Evolutionary conservation across 2,329 filamentous ascomycete species (phyloP).

Genomic region (Colletotrichum cordylinicola): DNA sequence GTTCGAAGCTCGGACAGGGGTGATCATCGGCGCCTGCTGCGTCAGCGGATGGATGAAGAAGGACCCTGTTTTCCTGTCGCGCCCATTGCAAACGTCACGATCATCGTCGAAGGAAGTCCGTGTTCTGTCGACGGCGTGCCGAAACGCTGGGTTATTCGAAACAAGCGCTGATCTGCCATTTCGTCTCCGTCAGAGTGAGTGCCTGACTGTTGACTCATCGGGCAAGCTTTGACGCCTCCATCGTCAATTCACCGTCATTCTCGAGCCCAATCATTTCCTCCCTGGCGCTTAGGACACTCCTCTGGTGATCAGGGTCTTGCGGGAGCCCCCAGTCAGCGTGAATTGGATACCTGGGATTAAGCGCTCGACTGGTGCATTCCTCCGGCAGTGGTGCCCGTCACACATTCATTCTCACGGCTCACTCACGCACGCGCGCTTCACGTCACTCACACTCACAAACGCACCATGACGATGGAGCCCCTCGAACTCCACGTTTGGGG

Average conservation of each 20-base stretch:
- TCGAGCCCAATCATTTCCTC: not conserved
- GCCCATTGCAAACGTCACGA: not conserved
- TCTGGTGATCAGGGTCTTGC: not conserved
- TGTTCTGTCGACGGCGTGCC: not conserved
- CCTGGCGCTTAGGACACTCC: not conserved
- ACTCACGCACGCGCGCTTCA: not conserved
- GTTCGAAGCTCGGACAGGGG: not conserved
- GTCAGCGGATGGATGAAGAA: not conserved
- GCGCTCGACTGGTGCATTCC: not conserved
- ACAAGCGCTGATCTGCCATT: not conserved
- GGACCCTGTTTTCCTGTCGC: not conserved
- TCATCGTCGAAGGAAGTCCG: not conserved
- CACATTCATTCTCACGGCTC: not conserved
- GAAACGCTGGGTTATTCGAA: not conserved
- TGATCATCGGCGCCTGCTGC: not conserved
- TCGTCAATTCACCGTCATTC: not conserved
- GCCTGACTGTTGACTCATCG: conserved; percentile 3
- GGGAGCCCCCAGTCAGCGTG: not conserved
- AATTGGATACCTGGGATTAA: not conserved
- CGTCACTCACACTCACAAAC: not conserved
- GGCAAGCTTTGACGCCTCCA: not conserved
- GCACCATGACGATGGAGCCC: conserved; percentile 29
- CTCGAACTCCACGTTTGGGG: conserved; percentile 90
- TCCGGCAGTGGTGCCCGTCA: not conserved
- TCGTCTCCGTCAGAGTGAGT: not conserved